phyloP scores from a whole-genome alignment of 2,329 filamentous ascomycete genomes.

The Monilinia fructicola region DNA sequence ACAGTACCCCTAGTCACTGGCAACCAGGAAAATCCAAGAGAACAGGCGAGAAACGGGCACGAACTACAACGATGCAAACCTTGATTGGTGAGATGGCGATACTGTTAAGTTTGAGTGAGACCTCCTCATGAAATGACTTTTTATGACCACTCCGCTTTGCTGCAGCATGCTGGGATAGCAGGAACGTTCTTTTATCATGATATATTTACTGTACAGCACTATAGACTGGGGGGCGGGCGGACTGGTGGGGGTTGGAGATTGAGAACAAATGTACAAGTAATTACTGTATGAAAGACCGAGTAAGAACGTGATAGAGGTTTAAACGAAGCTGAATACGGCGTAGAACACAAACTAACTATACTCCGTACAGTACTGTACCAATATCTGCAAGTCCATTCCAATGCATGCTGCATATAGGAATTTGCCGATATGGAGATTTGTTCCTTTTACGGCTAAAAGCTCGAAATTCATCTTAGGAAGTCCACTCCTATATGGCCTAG shows the following conservation, averaged over 20 bases:
- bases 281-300: no score
- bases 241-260: background rate
- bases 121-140: background rate
- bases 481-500: background rate
- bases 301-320: background rate
- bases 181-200: background rate
- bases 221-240: background rate
- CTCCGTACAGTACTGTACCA: background rate
- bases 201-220: background rate
- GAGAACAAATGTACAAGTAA: background rate
- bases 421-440: background rate
- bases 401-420: conserved; percentile 3
- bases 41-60: conserved; percentile 8
- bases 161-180: conserved; percentile 4
- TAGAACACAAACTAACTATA: background rate
- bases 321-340: background rate
- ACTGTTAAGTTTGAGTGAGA: background rate
- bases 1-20: background rate
- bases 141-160: background rate
- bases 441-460: background rate
- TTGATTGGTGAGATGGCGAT: conserved; percentile 12
- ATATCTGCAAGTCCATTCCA: background rate
- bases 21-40: background rate
- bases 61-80: background rate
- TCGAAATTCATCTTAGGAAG: background rate